Percentiles rank a stretch among this genome's conserved stretches.
phyloP scores from a whole-genome alignment of 2,329 filamentous ascomycete genomes.

The Taxawa tesnikishii region DNA sequence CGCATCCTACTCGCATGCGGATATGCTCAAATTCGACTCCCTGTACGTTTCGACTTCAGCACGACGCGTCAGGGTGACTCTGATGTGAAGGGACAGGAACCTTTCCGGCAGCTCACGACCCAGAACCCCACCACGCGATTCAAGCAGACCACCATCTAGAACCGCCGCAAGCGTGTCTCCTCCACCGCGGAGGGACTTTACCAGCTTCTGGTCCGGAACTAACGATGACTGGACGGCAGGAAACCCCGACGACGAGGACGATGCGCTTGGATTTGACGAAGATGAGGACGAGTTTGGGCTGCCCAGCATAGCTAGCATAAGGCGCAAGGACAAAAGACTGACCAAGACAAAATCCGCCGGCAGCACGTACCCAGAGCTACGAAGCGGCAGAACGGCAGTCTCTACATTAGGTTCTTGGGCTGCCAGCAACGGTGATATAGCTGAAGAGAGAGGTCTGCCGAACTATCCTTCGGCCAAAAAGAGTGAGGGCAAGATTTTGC shows the following conservation, averaged over 20 bases:
- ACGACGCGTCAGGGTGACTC: not conserved
- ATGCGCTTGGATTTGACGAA: conserved; percentile 68
- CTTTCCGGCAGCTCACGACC: conserved; percentile 46
- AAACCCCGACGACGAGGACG: conserved; percentile 47
- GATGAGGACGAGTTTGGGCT: conserved; percentile 93
- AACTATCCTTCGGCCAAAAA: conserved; percentile 83
- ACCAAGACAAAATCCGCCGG: conserved; percentile 33
- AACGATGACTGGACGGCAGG: conserved; percentile 73
- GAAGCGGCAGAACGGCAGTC: not conserved
- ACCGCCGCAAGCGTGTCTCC: conserved; percentile 39
- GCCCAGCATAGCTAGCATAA: conserved; percentile 84
- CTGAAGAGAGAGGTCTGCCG: conserved; percentile 71
- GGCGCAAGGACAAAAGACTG: conserved; percentile 50
- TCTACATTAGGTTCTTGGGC: not conserved
- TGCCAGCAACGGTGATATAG: conserved; percentile 77
- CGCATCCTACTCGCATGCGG: conserved; percentile 90
- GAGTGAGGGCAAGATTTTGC: conserved; percentile 84
- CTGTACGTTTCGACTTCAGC: conserved; percentile 41
- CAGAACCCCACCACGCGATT: conserved; percentile 58
- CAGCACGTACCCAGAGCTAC: conserved; percentile 3
- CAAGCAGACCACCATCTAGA: conserved; percentile 43
- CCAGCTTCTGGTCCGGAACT: conserved; percentile 67
- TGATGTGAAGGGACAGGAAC: conserved; percentile 2
- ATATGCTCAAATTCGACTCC: conserved; percentile 78
- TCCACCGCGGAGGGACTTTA: conserved; percentile 59